Evolutionary conservation across 495 filamentous ascomycete genomes (phyloP).

Genomic region (Aspergillus asperescens): DNA sequence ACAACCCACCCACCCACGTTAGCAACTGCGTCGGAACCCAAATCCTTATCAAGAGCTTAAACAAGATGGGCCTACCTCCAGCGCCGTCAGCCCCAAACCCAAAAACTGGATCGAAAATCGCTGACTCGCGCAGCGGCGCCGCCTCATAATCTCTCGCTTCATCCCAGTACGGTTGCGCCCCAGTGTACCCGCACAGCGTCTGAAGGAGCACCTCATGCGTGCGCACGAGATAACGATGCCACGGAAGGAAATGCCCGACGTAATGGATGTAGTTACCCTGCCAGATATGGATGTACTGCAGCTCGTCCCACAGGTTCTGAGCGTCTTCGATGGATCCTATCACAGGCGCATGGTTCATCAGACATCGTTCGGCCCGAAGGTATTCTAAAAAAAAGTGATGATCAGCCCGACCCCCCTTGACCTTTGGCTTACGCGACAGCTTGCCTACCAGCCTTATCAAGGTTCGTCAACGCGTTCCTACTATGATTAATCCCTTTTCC

Average conservation of each 20-base stretch:
- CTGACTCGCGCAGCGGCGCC: neutral
- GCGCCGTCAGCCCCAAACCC: slow-evolving; percentile 3
- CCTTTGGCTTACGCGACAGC: neutral
- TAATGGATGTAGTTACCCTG: slow-evolving; percentile 5
- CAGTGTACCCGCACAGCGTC: neutral
- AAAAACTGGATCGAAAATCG: slow-evolving; percentile 1
- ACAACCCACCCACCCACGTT: neutral
- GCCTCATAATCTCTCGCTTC: slow-evolving; percentile 1
- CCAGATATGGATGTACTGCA: slow-evolving; percentile 4
- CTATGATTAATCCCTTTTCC: neutral
- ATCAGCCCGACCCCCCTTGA: neutral
- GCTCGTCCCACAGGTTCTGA: slow-evolving; percentile 4
- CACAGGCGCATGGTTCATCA: slow-evolving; percentile 1
- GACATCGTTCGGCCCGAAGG: slow-evolving; percentile 3
- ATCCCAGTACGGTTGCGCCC: slow-evolving; percentile 10
- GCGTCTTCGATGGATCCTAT: neutral
- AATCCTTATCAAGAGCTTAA: neutral
- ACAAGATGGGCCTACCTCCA: neutral
- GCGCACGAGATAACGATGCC: slow-evolving; percentile 9
- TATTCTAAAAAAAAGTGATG: neutral
- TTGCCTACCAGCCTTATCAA: neutral
- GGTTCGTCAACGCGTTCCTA: neutral
- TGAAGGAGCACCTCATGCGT: slow-evolving; percentile 3
- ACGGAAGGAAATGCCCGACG: slow-evolving; percentile 3
- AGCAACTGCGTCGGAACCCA: neutral